phyloP scores from a whole-genome alignment of 441 rosid species.

The Viola pubescens region DNA sequence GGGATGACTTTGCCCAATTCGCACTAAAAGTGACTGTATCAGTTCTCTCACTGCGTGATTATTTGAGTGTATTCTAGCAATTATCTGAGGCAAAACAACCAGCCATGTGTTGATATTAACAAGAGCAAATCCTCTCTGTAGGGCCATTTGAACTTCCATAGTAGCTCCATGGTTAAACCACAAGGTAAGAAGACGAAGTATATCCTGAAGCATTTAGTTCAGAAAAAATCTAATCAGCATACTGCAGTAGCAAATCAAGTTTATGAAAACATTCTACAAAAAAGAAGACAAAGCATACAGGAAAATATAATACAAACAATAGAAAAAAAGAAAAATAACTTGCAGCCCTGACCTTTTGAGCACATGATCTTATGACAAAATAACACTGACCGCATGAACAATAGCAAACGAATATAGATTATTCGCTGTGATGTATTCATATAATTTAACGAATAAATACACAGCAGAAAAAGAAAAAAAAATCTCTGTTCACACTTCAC shows the following conservation, averaged over 20 bases:
- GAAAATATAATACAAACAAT: background rate
- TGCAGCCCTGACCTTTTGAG: no score
- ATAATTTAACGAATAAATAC: no score
- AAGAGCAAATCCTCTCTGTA: constrained; percentile 75
- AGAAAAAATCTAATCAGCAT: background rate
- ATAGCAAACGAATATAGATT: no score
- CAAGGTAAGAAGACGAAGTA: constrained; percentile 95
- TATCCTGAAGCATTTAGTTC: constrained; percentile 59
- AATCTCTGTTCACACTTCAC: no score
- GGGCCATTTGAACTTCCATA: constrained; percentile 83
- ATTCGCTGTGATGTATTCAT: no score
- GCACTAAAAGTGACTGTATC: constrained; percentile 90
- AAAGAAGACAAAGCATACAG: background rate
- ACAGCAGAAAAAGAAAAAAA: no score
- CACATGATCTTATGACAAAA: no score
- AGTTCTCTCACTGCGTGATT: constrained; percentile 90
- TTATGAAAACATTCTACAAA: background rate
- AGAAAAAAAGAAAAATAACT: no score
- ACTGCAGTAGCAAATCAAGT: background rate
- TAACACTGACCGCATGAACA: no score
- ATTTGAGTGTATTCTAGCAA: constrained; percentile 99
- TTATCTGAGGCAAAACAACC: constrained; percentile 97
- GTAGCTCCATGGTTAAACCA: constrained; percentile 99
- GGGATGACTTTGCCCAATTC: constrained; percentile 96
- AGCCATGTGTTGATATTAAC: constrained; percentile 99